Base-by-base conservation (phyloP, 257 asterid genomes). In the Hygrophila difformis region DNA sequence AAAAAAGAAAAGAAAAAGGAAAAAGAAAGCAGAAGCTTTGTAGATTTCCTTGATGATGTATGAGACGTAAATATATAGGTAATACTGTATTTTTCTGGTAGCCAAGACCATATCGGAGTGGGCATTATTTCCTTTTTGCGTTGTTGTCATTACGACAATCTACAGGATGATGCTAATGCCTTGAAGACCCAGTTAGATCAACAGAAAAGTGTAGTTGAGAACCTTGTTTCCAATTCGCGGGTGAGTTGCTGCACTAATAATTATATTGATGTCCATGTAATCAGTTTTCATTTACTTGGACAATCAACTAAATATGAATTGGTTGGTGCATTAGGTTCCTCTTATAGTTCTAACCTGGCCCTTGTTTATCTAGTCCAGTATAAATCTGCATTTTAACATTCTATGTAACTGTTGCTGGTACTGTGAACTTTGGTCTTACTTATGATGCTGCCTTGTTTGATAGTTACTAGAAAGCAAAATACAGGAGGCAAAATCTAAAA, bases 381-480 rank as follows among this genome's bases (percentile, higher is more conserved):
- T n/a, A n/a, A n/a, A n/a, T n/a, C n/a, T 41, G 43, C 17, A 52
- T 51, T 35, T 34, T 52, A 44, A 49, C 55, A 47, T 54, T 8
- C 53, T 26, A 26, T 3, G 7, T 26, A 26, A 26, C 31, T 26
- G 8, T 0, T 26, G 31, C 7, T 3, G 31, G 7, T 26, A 26
- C 4, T 26, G 7, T 26, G 31, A 26, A 26, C 7, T 18, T 22
- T 50, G 18, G 28, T 56, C 44, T 56, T 42, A 49, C 20, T 49
- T 15, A 29, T 45, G 21, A 44, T 39, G 24, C 34, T 61, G 17
- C 53, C 50, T 59, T 52, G 38, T 50, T 56, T 49, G 44, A 18
- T 84, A 86, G 99, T 74, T 91, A 44, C 64, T 91, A 59, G 99
- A 91, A 65, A 82, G 94, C 84, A 91, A 91, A 80, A 91, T 86